Evolutionary conservation across 148 eudicot species (phyloP).

Genomic region (Rhododendron griersonianum): DNA sequence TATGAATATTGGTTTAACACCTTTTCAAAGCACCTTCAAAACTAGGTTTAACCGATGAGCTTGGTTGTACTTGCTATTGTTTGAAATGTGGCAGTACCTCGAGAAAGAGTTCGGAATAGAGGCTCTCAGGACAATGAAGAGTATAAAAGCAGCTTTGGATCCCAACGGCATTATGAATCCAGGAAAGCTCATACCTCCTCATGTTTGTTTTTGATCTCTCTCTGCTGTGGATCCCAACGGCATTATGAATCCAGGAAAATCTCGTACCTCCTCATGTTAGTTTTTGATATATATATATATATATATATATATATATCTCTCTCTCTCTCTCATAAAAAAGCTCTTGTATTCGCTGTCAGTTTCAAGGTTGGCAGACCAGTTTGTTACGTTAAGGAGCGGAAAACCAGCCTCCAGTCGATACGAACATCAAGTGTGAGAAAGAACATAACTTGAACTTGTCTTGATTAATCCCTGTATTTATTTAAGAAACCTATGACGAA

Average conservation of each 20-base stretch:
- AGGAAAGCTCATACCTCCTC: constrained; percentile 93
- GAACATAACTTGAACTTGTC: neutral
- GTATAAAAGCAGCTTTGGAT: constrained; percentile 82
- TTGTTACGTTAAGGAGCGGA: neutral
- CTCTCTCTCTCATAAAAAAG: neutral
- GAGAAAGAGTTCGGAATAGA: constrained; percentile 91
- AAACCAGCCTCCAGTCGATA: neutral
- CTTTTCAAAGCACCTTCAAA: neutral
- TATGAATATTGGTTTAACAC: neutral
- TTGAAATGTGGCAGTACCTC: constrained; percentile 48
- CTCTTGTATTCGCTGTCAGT: neutral
- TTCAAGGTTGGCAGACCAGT: neutral
- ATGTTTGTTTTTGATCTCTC: constrained; percentile 59
- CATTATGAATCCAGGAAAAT: constrained; percentile 95
- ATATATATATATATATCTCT: neutral
- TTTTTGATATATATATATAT: constrained; percentile 22
- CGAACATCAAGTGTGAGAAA: neutral
- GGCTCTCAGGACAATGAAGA: constrained; percentile 76
- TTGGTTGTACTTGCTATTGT: neutral
- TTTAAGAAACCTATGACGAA: neutral
- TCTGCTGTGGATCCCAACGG: constrained; percentile 79
- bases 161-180: constrained; percentile 95
- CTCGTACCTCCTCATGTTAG: constrained; percentile 92
- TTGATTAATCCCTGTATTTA: neutral
- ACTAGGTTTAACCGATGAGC: neutral